These are phyloP conservation scores for Cyclotella baltica DNA, from an alignment of 108 stramenopile genomes.

Conservation along the genomic window DNA sequence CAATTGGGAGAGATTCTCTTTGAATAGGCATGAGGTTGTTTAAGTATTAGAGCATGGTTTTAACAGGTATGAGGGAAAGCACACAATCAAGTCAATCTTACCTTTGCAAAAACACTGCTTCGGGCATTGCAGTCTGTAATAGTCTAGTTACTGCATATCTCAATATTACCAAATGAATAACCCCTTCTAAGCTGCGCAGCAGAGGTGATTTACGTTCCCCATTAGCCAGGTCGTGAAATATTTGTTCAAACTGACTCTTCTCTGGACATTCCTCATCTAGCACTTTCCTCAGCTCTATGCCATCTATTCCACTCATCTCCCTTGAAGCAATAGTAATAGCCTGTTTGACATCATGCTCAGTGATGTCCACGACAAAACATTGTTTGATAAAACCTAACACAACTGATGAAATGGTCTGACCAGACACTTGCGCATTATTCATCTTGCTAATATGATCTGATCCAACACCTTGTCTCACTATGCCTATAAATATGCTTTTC, in stretches of 20 bases:
- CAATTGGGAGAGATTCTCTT: constrained; percentile 14
- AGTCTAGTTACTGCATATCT: constrained; percentile 11
- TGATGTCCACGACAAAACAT: constrained; percentile 8
- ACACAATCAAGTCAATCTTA: constrained; percentile 2
- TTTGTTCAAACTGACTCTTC: not conserved
- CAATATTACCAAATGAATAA: not conserved
- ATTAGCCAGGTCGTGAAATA: not conserved
- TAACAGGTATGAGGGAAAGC: not conserved
- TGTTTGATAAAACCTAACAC: constrained; percentile 6
- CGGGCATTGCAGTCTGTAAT: constrained; percentile 12
- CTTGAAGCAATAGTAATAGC: constrained; percentile 2
- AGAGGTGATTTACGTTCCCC: not conserved
- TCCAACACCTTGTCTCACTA: constrained; percentile 7
- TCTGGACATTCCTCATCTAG: not conserved
- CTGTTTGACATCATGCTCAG: constrained; percentile 6
- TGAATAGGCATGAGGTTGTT: not conserved
- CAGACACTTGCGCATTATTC: not conserved
- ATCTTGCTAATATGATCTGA: not conserved
- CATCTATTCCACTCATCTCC: constrained; percentile 2
- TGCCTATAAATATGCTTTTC: constrained; percentile 38
- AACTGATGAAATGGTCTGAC: not conserved
- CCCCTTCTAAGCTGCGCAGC: not conserved
- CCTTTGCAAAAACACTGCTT: constrained; percentile 18
- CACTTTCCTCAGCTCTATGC: constrained; percentile 21
- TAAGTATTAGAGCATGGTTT: not conserved